phyloP scores from a whole-genome alignment of 2,329 filamentous ascomycete species.

The Zymoseptoria tritici region DNA sequence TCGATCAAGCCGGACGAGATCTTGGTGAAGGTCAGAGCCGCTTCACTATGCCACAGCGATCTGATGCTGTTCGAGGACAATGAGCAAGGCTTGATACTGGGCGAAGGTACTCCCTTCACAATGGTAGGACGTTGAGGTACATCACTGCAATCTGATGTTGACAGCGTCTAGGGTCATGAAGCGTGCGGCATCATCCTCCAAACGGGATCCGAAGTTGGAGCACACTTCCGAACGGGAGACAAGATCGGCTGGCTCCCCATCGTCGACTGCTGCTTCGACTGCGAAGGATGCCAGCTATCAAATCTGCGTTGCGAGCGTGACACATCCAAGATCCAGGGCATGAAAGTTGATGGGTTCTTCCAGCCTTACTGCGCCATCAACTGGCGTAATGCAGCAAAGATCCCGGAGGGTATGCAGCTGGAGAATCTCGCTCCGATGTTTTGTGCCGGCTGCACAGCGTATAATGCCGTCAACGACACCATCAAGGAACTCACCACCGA shows the following conservation, averaged over 20 bases:
- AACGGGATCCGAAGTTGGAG: conserved; percentile 5
- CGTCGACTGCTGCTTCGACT: conserved; percentile 14
- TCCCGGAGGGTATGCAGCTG: conserved; percentile 14
- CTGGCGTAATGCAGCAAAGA: conserved; percentile 13
- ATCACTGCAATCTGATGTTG: not conserved
- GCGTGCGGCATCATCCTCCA: conserved; percentile 11
- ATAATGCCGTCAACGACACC: conserved; percentile 20
- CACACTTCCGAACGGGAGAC: conserved; percentile 9
- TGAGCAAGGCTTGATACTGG: conserved; percentile 8
- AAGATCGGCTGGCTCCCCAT: conserved; percentile 14
- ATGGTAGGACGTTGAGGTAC: conserved; percentile 4
- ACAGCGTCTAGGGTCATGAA: conserved; percentile 11
- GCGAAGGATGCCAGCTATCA: conserved; percentile 12
- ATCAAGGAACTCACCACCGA: conserved; percentile 6
- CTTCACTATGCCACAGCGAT: conserved; percentile 16
- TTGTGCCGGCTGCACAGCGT: conserved; percentile 13
- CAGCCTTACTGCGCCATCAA: conserved; percentile 11
- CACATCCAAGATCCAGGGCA: conserved; percentile 11
- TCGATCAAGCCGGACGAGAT: conserved; percentile 12
- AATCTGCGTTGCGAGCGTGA: conserved; percentile 10
- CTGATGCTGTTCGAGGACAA: conserved; percentile 17
- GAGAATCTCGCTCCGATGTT: conserved; percentile 10
- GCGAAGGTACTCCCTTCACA: conserved; percentile 10
- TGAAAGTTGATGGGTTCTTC: conserved; percentile 14
- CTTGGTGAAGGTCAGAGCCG: conserved; percentile 13